Evolutionary conservation across 202 grass and related monocot species (phyloP).

Genomic region (Thinopyrum obtusiflorum): DNA sequence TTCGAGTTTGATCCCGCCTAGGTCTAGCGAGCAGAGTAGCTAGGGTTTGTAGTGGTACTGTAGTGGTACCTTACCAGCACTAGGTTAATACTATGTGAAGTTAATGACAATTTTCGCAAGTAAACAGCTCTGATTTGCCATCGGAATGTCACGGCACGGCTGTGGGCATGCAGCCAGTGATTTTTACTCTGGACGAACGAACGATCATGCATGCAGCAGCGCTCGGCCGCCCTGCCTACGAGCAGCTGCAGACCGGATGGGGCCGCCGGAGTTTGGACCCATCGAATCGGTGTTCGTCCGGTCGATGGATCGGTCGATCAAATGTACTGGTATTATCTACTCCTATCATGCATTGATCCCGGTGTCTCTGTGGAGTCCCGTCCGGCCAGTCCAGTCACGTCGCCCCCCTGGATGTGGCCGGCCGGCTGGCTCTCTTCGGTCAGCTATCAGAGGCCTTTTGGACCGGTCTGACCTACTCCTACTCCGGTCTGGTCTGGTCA

Average conservation of each 20-base stretch:
- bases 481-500: neutral
- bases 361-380: neutral
- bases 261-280: constrained; percentile 2
- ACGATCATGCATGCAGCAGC: no score
- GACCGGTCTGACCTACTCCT: neutral
- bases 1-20: neutral
- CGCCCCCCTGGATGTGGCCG: neutral
- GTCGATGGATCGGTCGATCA: neutral
- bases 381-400: constrained; percentile 13
- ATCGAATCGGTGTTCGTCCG: neutral
- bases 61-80: no score
- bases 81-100: no score
- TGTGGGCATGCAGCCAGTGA: no score
- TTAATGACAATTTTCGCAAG: no score
- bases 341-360: neutral
- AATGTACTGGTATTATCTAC: neutral
- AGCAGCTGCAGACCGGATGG: neutral
- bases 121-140: no score
- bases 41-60: no score
- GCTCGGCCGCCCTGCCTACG: neutral
- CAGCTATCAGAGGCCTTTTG: constrained; percentile 5
- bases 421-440: neutral
- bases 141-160: no score
- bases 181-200: no score
- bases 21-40: neutral